A percentile compares a stretch with the other conserved stretches of the same genome.
phyloP scores from a whole-genome alignment of 306 rosid species.

The Delonix regia region DNA sequence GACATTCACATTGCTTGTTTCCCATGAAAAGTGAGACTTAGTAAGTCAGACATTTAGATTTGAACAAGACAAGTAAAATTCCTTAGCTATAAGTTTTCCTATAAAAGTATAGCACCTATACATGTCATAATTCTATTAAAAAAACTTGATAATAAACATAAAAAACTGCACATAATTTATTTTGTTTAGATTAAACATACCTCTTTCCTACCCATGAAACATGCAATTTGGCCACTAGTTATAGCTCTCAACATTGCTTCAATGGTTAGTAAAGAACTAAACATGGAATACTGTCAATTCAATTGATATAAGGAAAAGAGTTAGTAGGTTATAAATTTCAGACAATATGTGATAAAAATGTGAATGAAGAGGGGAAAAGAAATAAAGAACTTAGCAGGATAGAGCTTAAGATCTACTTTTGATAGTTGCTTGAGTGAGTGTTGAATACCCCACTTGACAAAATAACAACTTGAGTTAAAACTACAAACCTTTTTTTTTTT shows the following conservation, averaged over 20 bases:
- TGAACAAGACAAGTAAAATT: not conserved
- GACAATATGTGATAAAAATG: slow-evolving; percentile 3
- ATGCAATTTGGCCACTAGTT: slow-evolving; percentile 68
- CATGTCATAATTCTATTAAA: too few species aligned
- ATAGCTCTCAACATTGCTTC: slow-evolving; percentile 89
- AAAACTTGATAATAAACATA: not conserved
- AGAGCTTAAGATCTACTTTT: slow-evolving; percentile 53
- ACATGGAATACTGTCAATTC: slow-evolving; percentile 72
- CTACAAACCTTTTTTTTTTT: not conserved
- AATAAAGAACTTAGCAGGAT: slow-evolving; percentile 46
- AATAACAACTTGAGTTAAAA: slow-evolving; percentile 38
- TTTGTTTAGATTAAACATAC: slow-evolving; percentile 36
- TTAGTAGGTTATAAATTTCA: not conserved
- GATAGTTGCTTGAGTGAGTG: slow-evolving; percentile 54
- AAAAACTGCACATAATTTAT: not conserved
- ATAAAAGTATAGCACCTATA: not conserved
- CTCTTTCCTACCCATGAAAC: slow-evolving; percentile 77
- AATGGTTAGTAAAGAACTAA: slow-evolving; percentile 83
- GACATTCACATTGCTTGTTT: slow-evolving; percentile 77
- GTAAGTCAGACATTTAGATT: not conserved
- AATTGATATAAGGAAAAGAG: not conserved
- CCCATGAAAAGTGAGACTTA: slow-evolving; percentile 22
- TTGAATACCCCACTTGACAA: slow-evolving; percentile 58
- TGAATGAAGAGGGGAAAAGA: not conserved
- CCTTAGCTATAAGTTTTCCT: not conserved